phyloP scores from a whole-genome alignment of 768 basidiomycete species.

The Hygrophoropsis aurantiaca region DNA sequence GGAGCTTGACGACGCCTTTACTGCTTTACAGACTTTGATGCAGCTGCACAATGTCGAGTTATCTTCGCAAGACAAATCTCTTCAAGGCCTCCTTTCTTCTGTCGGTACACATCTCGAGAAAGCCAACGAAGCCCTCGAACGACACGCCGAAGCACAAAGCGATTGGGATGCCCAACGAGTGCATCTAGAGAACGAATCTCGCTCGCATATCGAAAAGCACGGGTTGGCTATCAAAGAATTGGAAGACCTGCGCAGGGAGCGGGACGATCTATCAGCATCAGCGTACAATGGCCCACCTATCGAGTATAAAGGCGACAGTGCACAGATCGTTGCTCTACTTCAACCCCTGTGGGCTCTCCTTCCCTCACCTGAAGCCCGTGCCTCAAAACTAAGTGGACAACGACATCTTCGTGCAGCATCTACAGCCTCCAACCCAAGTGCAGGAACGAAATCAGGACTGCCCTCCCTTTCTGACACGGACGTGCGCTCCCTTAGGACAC shows the following conservation, averaged over 20 bases:
- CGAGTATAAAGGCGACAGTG: slow-evolving; percentile 43
- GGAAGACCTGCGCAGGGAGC: slow-evolving; percentile 51
- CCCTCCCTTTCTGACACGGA: slow-evolving; percentile 80
- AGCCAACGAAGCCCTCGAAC: slow-evolving; percentile 45
- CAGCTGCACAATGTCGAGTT: slow-evolving; percentile 58
- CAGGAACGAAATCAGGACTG: slow-evolving; percentile 26
- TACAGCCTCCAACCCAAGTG: slow-evolving; percentile 36
- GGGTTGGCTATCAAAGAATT: slow-evolving; percentile 50
- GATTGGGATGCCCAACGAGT: slow-evolving; percentile 50
- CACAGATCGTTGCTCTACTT: slow-evolving; percentile 59
- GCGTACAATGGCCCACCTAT: slow-evolving; percentile 24
- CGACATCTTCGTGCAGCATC: slow-evolving; percentile 50
- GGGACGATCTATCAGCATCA: slow-evolving; percentile 37
- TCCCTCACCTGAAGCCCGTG: slow-evolving; percentile 83
- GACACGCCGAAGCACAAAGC: slow-evolving; percentile 39
- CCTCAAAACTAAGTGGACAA: slow-evolving; percentile 52
- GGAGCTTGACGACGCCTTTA: slow-evolving; percentile 53
- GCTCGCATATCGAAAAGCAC: slow-evolving; percentile 43
- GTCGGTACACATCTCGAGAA: slow-evolving; percentile 51
- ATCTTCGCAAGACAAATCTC: slow-evolving; percentile 45
- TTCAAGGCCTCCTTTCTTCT: slow-evolving; percentile 48
- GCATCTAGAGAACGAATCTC: slow-evolving; percentile 51
- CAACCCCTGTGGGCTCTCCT: slow-evolving; percentile 78
- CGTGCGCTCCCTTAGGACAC: slow-evolving; percentile 78
- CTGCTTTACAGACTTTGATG: slow-evolving; percentile 50